Base-by-base conservation (phyloP, 1,284 basidiomycete species). In the Irpex sp. region DNA sequence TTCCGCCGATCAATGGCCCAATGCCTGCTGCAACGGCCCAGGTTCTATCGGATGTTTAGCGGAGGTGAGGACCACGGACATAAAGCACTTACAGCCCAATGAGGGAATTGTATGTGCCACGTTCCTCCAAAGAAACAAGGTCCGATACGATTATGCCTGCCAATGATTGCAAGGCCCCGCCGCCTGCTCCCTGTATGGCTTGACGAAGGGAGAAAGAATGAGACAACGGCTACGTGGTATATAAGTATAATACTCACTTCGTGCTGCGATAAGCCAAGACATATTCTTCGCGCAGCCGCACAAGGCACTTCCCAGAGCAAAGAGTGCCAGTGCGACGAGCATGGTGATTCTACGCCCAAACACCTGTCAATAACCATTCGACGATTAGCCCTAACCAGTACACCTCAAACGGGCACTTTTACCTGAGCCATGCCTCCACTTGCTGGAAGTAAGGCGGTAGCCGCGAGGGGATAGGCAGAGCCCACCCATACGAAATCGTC, bases 161-260 rank as follows among this genome's bases (percentile, higher is more conserved):
- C 2, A 87, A 74, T 0, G 83, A 74, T 5, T 83, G 73, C 64
- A 88, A 85, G 3, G 82, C 84, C 7, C 88, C 87, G 6, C 85
- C 85, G 10, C 88, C 88, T 63, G 88, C 76, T 13, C 88, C 87
- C 71, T 88, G 87, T 6, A 89, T 74, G 5, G 82, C 85, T 81
- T 32, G 32, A 49, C 45, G 13, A 49, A 15, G 45, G n/a, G 45
- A 49, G 45, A 15, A n/a, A 15, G 45, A 6, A 49, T 49, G n/a
- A 13, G 45, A 15, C 11, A 10, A 49, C 11, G 45, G 32, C 32
- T 32, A 32, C 32, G 45, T 49, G 11, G 11, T 15, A 6, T 15
- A 49, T 15, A n/a, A 11, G 45, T 13, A 49, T 49, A 15, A 49
- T 20, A 62, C 69, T 59, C 18, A 70, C 69, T 66, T 2, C 69